Conservation (phyloP, 805 yeast species). For the Pichia kluyveri region DNA sequence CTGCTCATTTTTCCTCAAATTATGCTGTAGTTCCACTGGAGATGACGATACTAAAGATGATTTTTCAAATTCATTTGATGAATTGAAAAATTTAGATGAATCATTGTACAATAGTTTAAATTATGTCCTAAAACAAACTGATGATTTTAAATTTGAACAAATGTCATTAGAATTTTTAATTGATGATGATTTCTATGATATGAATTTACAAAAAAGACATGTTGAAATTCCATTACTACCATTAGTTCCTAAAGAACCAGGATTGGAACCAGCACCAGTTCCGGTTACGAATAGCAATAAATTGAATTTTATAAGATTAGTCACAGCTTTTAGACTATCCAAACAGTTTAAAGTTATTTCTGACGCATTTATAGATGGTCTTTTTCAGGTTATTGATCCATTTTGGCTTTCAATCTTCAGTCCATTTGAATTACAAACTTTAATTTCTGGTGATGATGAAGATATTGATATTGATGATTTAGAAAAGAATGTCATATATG, state of each 20-base stretch:
- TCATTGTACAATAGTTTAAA: slow-evolving; percentile 57
- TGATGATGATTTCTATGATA: slow-evolving; percentile 35
- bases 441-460: slow-evolving; percentile 71
- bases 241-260: slow-evolving; percentile 39
- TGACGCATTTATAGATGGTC: slow-evolving; percentile 57
- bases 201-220: slow-evolving; percentile 13
- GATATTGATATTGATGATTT: slow-evolving; percentile 69
- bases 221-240: slow-evolving; percentile 51
- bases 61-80: slow-evolving; percentile 63
- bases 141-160: slow-evolving; percentile 40
- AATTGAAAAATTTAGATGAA: slow-evolving; percentile 60
- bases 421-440: slow-evolving; percentile 70
- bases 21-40: slow-evolving; percentile 34
- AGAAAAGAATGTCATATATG: slow-evolving; percentile 49
- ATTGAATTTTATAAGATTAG: slow-evolving; percentile 62
- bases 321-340: slow-evolving; percentile 76
- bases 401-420: slow-evolving; percentile 82
- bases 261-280: not conserved
- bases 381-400: slow-evolving; percentile 57
- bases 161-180: slow-evolving; percentile 63
- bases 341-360: slow-evolving; percentile 50
- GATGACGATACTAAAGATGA: slow-evolving; percentile 7
- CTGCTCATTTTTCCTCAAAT: slow-evolving; percentile 76
- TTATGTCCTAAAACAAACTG: slow-evolving; percentile 47
- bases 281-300: slow-evolving; percentile 55